Conservation (phyloP, 768 basidiomycete species). For the Kwoniella dendrophila region DNA sequence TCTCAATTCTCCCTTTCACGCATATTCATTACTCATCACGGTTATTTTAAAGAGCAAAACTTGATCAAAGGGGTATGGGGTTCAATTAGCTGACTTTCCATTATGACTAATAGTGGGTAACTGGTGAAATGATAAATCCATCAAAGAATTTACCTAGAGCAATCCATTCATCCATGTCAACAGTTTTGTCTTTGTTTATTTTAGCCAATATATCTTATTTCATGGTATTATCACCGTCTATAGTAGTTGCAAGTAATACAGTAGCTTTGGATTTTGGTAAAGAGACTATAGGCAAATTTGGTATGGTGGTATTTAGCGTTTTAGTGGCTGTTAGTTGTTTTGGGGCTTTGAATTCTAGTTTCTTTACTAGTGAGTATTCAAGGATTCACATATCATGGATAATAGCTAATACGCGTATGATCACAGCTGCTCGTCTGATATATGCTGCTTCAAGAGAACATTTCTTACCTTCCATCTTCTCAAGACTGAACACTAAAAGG, state of each 20-base stretch:
- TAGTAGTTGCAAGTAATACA: conserved; percentile 55
- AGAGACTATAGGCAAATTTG: conserved; percentile 79
- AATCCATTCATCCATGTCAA: conserved; percentile 85
- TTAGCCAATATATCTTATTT: conserved; percentile 88
- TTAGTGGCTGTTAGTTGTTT: conserved; percentile 95
- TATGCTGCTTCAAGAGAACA: conserved; percentile 85
- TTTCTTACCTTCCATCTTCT: conserved; percentile 82
- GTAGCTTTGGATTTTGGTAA: conserved; percentile 80
- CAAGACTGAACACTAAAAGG: conserved; percentile 70
- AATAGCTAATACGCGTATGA: too few species aligned
- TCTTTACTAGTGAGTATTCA: conserved; percentile 30
- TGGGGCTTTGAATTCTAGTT: conserved; percentile 82
- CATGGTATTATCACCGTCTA: conserved; percentile 67
- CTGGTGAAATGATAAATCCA: conserved; percentile 80
- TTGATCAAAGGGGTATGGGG: too few species aligned
- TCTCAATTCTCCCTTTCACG: too few species aligned
- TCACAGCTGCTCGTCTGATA: conserved; percentile 79
- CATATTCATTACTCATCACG: too few species aligned
- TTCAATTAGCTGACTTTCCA: too few species aligned
- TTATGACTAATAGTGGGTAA: too few species aligned
- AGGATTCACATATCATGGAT: too few species aligned
- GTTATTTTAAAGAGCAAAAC: too few species aligned
- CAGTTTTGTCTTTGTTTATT: conserved; percentile 75
- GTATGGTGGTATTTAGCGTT: conserved; percentile 81
- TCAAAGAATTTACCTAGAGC: conserved; percentile 83